Percentiles rank a stretch among this genome's conserved stretches.
phyloP scores from a whole-genome alignment of 495 filamentous ascomycete genomes.

The Aspergillus diversus region DNA sequence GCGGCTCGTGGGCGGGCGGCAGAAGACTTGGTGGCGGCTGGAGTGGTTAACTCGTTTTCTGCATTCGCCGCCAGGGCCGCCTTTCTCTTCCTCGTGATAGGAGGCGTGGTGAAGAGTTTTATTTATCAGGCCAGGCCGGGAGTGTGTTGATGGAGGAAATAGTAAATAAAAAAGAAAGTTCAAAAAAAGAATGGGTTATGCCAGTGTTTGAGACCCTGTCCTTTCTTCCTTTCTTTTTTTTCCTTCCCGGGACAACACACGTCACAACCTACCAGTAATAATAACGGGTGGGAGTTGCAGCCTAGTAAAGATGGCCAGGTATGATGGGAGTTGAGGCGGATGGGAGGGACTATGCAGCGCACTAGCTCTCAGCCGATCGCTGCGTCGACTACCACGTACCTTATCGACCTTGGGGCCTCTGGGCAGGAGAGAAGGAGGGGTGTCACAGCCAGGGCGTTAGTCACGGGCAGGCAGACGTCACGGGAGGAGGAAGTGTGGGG shows the following conservation, averaged over 20 bases:
- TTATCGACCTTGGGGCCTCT: conserved; percentile 15
- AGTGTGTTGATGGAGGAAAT: conserved; percentile 22
- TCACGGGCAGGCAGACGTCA: conserved; percentile 13
- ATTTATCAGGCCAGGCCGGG: conserved; percentile 17
- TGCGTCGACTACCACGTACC: conserved; percentile 13
- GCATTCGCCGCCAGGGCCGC: conserved; percentile 73
- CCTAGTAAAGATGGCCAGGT: not conserved
- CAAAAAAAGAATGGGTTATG: no score
- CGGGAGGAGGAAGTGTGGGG: conserved; percentile 8
- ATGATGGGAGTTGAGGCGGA: conserved; percentile 3
- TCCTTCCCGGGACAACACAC: conserved; percentile 28
- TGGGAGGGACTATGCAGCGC: conserved; percentile 14
- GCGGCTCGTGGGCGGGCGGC: conserved; percentile 32
- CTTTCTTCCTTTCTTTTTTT: conserved; percentile 18
- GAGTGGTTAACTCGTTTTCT: conserved; percentile 48
- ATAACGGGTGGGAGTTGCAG: conserved; percentile 3
- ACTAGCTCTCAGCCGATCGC: conserved; percentile 17
- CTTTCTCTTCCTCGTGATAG: conserved; percentile 83
- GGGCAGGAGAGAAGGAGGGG: conserved; percentile 10
- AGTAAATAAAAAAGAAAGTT: conserved; percentile 19
- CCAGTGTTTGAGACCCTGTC: conserved; percentile 26
- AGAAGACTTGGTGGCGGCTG: conserved; percentile 44
- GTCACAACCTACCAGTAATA: conserved; percentile 27
- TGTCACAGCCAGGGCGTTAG: conserved; percentile 11
- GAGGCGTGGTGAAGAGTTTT: conserved; percentile 62